phyloP scores from a whole-genome alignment of 2,329 filamentous ascomycete genomes.

The Pyricularia grisea region DNA sequence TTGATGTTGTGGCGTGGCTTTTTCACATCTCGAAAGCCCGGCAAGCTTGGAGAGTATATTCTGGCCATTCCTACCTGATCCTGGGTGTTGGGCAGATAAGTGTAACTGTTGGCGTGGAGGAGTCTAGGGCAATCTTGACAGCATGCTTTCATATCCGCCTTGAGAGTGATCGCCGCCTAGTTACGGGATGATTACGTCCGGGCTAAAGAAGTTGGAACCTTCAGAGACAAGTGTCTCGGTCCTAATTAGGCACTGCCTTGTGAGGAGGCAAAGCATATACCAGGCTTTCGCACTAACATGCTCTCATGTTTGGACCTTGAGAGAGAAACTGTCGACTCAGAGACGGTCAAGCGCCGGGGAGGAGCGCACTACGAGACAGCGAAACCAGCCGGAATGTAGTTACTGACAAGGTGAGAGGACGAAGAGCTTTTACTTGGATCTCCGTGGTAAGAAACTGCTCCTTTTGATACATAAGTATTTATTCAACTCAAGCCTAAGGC shows the following conservation, averaged over 20 bases:
- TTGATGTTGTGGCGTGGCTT: not conserved
- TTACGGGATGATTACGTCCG: not conserved
- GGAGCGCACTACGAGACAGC: not conserved
- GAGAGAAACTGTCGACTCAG: not conserved
- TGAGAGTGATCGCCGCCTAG: not conserved
- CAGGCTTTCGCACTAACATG: not conserved
- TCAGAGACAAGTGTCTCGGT: not conserved
- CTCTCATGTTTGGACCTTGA: not conserved
- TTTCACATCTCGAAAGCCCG: not conserved
- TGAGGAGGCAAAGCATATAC: not conserved
- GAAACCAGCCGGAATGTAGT: not conserved
- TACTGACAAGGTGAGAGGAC: not conserved
- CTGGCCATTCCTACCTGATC: too few species aligned
- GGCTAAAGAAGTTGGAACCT: not conserved
- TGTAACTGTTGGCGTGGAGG: not conserved
- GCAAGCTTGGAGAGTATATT: too few species aligned
- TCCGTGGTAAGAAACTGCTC: too few species aligned
- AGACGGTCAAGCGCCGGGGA: not conserved
- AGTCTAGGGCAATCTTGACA: not conserved
- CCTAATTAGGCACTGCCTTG: not conserved
- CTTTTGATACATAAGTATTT: too few species aligned
- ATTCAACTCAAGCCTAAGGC: too few species aligned
- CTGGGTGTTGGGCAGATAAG: too few species aligned
- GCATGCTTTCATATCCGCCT: not conserved
- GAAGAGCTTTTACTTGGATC: too few species aligned